These are phyloP conservation scores for Entomortierella parvispora DNA, from an alignment of 192 early-diverging fungal genomes.

Conservation along the genomic window DNA sequence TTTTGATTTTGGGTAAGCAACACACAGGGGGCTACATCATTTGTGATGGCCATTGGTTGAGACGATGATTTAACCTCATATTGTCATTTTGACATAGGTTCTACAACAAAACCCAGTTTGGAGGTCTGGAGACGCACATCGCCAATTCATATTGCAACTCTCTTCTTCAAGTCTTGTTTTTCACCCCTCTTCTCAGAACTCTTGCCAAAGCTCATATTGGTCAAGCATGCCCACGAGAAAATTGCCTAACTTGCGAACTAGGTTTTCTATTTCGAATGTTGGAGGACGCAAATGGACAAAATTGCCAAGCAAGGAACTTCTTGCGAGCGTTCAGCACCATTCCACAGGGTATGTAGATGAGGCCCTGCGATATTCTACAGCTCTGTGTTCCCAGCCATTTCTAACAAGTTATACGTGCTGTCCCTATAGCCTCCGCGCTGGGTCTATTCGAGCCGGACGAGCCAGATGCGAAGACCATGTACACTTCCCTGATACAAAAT, in stretches of 20 bases:
- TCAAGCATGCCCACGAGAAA: conserved; percentile 72
- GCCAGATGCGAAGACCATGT: conserved; percentile 65
- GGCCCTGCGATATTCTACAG: background rate
- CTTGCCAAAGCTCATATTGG: conserved; percentile 81
- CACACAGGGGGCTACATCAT: too few relatives aligned
- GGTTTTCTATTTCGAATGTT: conserved; percentile 95
- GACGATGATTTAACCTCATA: background rate
- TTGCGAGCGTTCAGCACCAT: conserved; percentile 85
- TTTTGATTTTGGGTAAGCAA: conserved; percentile 91
- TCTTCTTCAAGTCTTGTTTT: conserved; percentile 88
- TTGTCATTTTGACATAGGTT: conserved; percentile 53
- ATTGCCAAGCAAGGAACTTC: conserved; percentile 96
- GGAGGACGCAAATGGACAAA: conserved; percentile 87
- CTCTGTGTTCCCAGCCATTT: background rate
- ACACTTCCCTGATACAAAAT: conserved; percentile 83
- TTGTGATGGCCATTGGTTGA: too few relatives aligned
- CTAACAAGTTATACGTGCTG: background rate
- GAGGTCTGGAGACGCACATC: conserved; percentile 94
- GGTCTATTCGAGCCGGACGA: conserved; percentile 91
- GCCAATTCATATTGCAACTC: conserved; percentile 91
- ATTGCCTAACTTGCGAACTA: conserved; percentile 91
- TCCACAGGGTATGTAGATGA: conserved; percentile 71
- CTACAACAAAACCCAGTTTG: conserved; percentile 89
- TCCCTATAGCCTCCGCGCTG: conserved; percentile 73
- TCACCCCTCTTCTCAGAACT: conserved; percentile 68